Evolutionary conservation across 2,329 filamentous ascomycete genomes (phyloP), one percentile per base, ranked within the genome.

Genomic region (Aspergillus sp.): DNA sequence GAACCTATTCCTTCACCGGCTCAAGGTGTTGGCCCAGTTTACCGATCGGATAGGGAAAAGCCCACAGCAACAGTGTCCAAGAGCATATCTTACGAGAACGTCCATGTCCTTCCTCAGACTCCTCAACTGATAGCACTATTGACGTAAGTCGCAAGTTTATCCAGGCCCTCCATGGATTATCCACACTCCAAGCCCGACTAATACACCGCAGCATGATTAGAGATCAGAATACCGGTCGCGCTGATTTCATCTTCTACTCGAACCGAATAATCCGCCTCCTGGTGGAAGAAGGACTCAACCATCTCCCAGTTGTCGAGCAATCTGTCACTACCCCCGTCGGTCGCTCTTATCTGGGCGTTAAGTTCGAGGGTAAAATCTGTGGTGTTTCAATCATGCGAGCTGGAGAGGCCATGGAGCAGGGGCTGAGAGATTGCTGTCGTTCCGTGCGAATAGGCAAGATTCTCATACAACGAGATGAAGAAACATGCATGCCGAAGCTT

Each of bases 401-500:
- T 12, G 95, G 95, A 52, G 95, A 99, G 78, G 91, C 93, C 58
- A 99, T 99, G 95, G 95, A 99, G 78, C 92, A 98, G 77, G 95
- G 93, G 2, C 80, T 99, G 60, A 85, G 95, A 59, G 93, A 99
- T 76, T 99, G 95, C 79, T 99, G 95, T 78, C 89, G 95, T 52
- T 96, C 91, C n/a, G 95, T 99, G 49, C 85, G 95, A 62, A 99
- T 99, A 70, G 95, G 95, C 64, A 99, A 99, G 82, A 99, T 99
- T 63, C 80, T 99, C 67, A 99, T 99, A 70, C 95, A 99, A 78
- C 83, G 95, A 56, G 95, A 99, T 68, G 95, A 99, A 77, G 95
- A 98, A 78, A 98, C 95, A 1, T 84, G 89, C 54, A 85, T 89
- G 79, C 95, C 95, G 12, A 95, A 92, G 75, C 83, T 99, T 11